A percentile compares a stretch with the other conserved stretches of the same genome.
phyloP scores from a whole-genome alignment of 2,329 filamentous ascomycete genomes.

The Ciborinia camelliae region DNA sequence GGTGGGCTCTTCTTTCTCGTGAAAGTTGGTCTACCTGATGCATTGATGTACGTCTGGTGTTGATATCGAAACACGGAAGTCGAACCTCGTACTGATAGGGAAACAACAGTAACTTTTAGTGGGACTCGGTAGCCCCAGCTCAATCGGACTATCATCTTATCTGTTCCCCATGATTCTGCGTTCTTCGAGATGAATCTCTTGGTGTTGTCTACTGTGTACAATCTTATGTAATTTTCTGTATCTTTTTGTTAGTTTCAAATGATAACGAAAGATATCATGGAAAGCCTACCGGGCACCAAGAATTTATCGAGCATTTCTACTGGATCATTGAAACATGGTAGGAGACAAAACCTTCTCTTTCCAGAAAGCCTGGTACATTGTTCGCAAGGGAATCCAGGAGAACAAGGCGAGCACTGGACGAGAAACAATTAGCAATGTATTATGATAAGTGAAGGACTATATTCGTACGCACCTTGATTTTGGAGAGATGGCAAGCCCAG shows the following conservation, averaged over 20 bases:
- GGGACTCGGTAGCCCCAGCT: conserved; percentile 32
- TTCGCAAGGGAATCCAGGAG: conserved; percentile 34
- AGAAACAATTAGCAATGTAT: not conserved
- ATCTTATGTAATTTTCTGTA: conserved; percentile 32
- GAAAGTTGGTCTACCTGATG: conserved; percentile 21
- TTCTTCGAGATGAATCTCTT: conserved; percentile 33
- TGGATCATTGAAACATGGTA: conserved; percentile 37
- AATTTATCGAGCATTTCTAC: conserved; percentile 34
- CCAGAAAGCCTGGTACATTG: conserved; percentile 34
- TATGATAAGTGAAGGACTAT: not conserved
- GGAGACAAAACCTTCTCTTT: conserved; percentile 36
- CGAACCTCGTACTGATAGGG: conserved; percentile 28
- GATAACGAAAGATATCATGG: not conserved
- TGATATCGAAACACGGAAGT: conserved; percentile 30
- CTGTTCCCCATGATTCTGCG: conserved; percentile 31
- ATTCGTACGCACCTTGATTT: conserved; percentile 31
- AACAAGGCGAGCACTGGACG: conserved; percentile 35
- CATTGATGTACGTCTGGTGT: conserved; percentile 23
- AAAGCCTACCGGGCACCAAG: conserved; percentile 32
- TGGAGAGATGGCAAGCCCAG: conserved; percentile 38
- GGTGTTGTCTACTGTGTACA: conserved; percentile 33
- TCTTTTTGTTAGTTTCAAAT: conserved; percentile 18
- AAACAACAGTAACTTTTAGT: conserved; percentile 32
- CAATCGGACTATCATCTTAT: conserved; percentile 29
- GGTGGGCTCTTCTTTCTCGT: conserved; percentile 33